Evolutionary conservation across 176 grass and related monocot species (phyloP).

Genomic region (Cymbopogon citratus): DNA sequence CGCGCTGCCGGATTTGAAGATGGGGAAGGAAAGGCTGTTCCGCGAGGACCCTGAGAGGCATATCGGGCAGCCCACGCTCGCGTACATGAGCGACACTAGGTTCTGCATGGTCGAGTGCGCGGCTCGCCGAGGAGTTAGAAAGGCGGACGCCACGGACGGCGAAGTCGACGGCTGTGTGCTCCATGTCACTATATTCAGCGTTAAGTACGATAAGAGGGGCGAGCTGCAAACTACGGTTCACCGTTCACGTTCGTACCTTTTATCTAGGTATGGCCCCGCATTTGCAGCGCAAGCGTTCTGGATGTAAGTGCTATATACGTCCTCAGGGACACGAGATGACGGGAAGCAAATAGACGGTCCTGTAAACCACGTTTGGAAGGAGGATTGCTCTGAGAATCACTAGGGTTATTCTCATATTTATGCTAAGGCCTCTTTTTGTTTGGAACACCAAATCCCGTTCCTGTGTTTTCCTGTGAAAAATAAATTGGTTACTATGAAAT

Average conservation of each 20-base stretch:
- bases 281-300: neutral
- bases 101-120: slow-evolving; percentile 20
- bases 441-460: no score
- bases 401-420: no score
- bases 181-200: neutral
- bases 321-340: no score
- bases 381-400: no score
- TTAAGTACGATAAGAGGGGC: neutral
- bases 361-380: no score
- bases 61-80: neutral
- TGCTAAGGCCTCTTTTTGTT: no score
- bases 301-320: neutral
- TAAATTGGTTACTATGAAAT: no score
- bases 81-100: neutral
- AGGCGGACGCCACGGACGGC: neutral
- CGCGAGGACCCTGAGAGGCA: neutral
- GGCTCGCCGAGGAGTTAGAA: neutral
- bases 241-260: neutral
- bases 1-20: neutral
- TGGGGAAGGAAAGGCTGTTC: neutral
- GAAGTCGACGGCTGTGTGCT: neutral
- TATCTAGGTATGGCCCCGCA: neutral
- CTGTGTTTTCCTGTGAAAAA: no score
- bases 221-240: neutral
- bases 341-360: no score